Conservation (phyloP, 257 asterid genomes). For the Primulina eburnea region DNA sequence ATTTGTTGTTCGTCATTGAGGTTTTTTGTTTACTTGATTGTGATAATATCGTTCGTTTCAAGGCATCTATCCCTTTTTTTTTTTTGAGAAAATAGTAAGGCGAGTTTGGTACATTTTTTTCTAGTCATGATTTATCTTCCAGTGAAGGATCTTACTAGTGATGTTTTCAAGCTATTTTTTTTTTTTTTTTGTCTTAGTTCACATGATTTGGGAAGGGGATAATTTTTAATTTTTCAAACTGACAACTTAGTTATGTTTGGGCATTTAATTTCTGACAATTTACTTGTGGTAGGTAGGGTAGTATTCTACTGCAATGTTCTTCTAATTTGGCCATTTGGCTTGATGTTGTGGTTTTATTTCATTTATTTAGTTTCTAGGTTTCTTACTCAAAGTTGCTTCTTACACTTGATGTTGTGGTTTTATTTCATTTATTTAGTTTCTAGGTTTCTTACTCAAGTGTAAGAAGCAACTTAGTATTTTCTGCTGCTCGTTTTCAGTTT, state of each 20-base stretch:
- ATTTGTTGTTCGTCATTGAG: slow-evolving; percentile 6
- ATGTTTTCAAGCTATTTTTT: slow-evolving; percentile 11
- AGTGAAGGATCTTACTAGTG: slow-evolving; percentile 4
- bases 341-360: background rate
- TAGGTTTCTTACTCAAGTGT: background rate
- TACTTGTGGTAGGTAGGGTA: background rate
- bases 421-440: slow-evolving; percentile 1
- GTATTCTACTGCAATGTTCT: slow-evolving; percentile 1
- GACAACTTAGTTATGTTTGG: background rate
- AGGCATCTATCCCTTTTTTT: background rate
- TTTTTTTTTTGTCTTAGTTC: slow-evolving; percentile 10
- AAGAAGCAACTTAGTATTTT: background rate
- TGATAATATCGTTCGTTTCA: background rate
- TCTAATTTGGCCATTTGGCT: slow-evolving; percentile 3
- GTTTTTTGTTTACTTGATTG: slow-evolving; percentile 10
- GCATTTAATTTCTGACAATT: slow-evolving; percentile 13
- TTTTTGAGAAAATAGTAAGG: background rate
- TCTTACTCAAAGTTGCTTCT: too few relatives aligned
- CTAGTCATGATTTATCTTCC: slow-evolving; percentile 7
- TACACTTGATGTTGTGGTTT: background rate
- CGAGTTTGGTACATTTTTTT: slow-evolving; percentile 8
- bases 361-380: slow-evolving; percentile 1
- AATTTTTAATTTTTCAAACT: background rate
- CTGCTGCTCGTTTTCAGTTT: background rate
- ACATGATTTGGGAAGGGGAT: background rate